Evolutionary conservation across 805 yeast species (phyloP).

Genomic region (Wickerhamomyces chaumierensis): DNA sequence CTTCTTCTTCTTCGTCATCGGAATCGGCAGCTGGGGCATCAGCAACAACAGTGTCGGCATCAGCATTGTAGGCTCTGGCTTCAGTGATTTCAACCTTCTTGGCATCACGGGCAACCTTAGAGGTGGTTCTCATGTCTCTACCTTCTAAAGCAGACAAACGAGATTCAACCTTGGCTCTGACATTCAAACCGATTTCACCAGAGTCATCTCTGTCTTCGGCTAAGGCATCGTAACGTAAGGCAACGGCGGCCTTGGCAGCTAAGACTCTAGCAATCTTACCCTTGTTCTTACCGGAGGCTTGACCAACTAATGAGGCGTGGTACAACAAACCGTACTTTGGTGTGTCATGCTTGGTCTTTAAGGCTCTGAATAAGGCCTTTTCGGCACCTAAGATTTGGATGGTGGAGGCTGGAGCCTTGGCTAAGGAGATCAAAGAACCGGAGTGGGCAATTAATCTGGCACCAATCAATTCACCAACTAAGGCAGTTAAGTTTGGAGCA

Average conservation of each 20-base stretch:
- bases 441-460: constrained; percentile 97
- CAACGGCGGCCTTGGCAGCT: constrained; percentile 97
- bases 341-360: constrained; percentile 96
- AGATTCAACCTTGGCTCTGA: constrained; percentile 87
- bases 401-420: constrained; percentile 98
- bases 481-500: constrained; percentile 92
- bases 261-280: constrained; percentile 98
- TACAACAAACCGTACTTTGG: constrained; percentile 96
- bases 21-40: constrained; percentile 16
- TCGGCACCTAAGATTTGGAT: constrained; percentile 98
- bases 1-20: constrained; percentile 26
- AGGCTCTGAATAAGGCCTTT: constrained; percentile 96
- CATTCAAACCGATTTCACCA: constrained; percentile 86
- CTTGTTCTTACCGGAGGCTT: constrained; percentile 95
- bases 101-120: constrained; percentile 71
- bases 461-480: constrained; percentile 97
- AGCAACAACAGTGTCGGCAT: constrained; percentile 68
- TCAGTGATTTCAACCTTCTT: constrained; percentile 81
- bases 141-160: constrained; percentile 95
- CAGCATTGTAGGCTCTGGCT: constrained; percentile 84
- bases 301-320: constrained; percentile 95
- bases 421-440: constrained; percentile 86
- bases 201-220: constrained; percentile 95
- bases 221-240: constrained; percentile 91
- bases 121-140: constrained; percentile 85